Conservation (phyloP, 225 moss, liverwort and hornwort genomes). For the Pleurozium schreberi region DNA sequence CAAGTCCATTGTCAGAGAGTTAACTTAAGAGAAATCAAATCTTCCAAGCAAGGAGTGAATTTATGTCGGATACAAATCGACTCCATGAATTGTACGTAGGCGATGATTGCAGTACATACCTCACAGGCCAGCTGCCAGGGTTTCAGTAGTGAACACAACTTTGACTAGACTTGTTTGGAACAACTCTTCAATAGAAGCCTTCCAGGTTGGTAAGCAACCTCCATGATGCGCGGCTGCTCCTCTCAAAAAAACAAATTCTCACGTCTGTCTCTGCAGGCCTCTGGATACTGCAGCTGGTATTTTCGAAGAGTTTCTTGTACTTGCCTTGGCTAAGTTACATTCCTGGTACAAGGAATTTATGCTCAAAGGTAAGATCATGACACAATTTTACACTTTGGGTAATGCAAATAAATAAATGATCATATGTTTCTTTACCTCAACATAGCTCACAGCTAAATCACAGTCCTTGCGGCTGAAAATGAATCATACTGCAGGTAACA, state of each 20-base stretch:
- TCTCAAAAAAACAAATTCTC: slow-evolving; percentile 46
- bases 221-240: slow-evolving; percentile 89
- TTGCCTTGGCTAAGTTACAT: slow-evolving; percentile 15
- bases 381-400: neutral
- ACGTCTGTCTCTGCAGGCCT: slow-evolving; percentile 45
- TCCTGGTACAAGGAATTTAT: slow-evolving; percentile 8
- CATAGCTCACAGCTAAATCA: slow-evolving; percentile 28
- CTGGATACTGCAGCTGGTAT: slow-evolving; percentile 55
- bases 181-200: slow-evolving; percentile 68
- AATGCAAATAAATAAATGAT: neutral
- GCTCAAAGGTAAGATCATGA: neutral
- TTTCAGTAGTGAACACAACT: slow-evolving; percentile 87
- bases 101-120: slow-evolving; percentile 1
- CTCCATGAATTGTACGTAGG: neutral
- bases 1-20: neutral
- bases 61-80: neutral
- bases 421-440: slow-evolving; percentile 12
- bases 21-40: neutral
- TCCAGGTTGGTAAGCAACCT: slow-evolving; percentile 88
- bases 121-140: slow-evolving; percentile 87
- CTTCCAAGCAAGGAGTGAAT: neutral
- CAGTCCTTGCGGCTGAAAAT: slow-evolving; percentile 43
- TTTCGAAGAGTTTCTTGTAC: slow-evolving; percentile 29
- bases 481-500: slow-evolving; percentile 42
- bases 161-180: slow-evolving; percentile 73